Percentiles rank a stretch among this genome's conserved stretches.
These are phyloP conservation scores for Pleurotus djamor DNA, from an alignment of 768 basidiomycete genomes.

Conservation along the genomic window DNA sequence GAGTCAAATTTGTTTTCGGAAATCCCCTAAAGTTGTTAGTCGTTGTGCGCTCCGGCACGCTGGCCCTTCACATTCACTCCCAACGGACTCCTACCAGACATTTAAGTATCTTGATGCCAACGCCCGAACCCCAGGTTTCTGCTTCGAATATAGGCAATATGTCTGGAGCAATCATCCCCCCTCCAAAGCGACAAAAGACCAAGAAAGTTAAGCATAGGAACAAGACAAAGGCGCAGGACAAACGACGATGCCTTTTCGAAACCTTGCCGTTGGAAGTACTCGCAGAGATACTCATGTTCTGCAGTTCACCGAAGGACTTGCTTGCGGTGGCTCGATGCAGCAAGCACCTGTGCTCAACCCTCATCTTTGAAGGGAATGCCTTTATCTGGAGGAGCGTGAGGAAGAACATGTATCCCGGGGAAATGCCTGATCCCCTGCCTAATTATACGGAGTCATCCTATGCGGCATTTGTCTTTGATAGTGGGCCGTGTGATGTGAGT, in stretches of 20 bases:
- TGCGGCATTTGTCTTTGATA: slow-evolving; percentile 64
- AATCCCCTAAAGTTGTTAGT: no score
- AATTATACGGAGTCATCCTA: slow-evolving; percentile 54
- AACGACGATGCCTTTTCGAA: slow-evolving; percentile 3
- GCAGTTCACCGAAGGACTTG: slow-evolving; percentile 51
- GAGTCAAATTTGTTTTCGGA: no score
- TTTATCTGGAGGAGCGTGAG: slow-evolving; percentile 65
- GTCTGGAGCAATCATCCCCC: no score
- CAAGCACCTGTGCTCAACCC: slow-evolving; percentile 48
- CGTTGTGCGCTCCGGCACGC: no score
- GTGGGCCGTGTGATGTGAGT: slow-evolving; percentile 53
- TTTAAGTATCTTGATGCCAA: no score
- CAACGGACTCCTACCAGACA: no score
- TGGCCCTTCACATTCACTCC: no score
- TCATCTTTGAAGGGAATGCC: slow-evolving; percentile 40
- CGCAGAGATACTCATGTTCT: slow-evolving; percentile 56
- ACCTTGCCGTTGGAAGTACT: slow-evolving; percentile 61
- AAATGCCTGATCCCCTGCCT: slow-evolving; percentile 21
- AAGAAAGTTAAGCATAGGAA: neutral
- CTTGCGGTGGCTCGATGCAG: slow-evolving; percentile 59
- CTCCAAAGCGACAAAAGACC: neutral
- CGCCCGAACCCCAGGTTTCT: no score
- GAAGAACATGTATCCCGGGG: slow-evolving; percentile 14
- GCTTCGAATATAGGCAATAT: no score
- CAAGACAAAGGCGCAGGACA: neutral